Percentiles rank a stretch among this genome's conserved stretches.
phyloP scores from a whole-genome alignment of 768 basidiomycete species.

The Lentinula sp. region DNA sequence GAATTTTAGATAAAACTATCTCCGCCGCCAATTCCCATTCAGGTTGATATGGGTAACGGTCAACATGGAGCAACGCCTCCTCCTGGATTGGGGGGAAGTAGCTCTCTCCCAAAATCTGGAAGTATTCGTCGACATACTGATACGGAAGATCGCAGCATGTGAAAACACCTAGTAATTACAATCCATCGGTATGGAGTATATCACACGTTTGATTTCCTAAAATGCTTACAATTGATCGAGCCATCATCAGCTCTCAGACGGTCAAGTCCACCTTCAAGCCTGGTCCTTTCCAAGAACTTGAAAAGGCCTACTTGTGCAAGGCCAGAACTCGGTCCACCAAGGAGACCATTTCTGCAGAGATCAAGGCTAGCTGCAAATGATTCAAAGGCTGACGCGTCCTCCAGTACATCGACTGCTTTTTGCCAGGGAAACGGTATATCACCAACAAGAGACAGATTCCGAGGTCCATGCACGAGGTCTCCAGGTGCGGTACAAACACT shows the following conservation, averaged over 20 bases:
- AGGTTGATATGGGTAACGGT: slow-evolving; percentile 13
- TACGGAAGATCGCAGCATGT: slow-evolving; percentile 19
- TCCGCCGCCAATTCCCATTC: neutral
- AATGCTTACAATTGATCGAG: slow-evolving; percentile 13
- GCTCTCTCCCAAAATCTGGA: slow-evolving; percentile 13
- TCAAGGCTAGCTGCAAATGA: slow-evolving; percentile 17
- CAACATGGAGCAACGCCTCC: slow-evolving; percentile 15
- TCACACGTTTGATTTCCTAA: neutral
- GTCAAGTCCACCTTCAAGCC: slow-evolving; percentile 10
- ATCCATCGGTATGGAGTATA: neutral
- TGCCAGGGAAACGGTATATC: slow-evolving; percentile 20
- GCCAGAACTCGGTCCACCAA: slow-evolving; percentile 18
- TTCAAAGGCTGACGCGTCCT: slow-evolving; percentile 15
- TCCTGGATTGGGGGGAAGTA: slow-evolving; percentile 16
- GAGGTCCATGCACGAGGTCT: slow-evolving; percentile 18
- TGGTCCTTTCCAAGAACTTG: slow-evolving; percentile 16
- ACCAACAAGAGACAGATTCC: slow-evolving; percentile 14
- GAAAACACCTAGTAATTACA: slow-evolving; percentile 13
- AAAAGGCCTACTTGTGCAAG: slow-evolving; percentile 16
- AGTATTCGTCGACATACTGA: slow-evolving; percentile 19
- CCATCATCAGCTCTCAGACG: slow-evolving; percentile 12
- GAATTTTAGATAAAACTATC: neutral
- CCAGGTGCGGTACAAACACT: slow-evolving; percentile 16
- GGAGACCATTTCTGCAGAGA: slow-evolving; percentile 17
- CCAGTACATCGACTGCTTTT: slow-evolving; percentile 16